These are phyloP conservation scores for Trametes sp. DNA, from an alignment of 1,284 basidiomycete genomes.

Conservation along the genomic window DNA sequence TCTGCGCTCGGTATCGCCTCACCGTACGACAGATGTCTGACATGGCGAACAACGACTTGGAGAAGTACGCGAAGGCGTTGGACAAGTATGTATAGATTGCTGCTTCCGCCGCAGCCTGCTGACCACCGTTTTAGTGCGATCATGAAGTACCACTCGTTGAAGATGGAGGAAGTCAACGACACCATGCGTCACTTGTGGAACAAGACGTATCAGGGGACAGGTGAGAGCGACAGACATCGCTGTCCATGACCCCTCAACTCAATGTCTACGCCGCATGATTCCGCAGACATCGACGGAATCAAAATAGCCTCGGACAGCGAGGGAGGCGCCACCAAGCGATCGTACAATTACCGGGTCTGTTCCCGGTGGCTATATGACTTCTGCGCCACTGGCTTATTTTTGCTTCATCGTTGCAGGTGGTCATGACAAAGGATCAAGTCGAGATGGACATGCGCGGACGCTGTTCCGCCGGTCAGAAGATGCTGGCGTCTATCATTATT, in stretches of 20 bases:
- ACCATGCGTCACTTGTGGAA: slow-evolving; percentile 97
- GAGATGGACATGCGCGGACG: slow-evolving; percentile 99
- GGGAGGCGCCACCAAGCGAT: slow-evolving; percentile 81
- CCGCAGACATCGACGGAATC: slow-evolving; percentile 94
- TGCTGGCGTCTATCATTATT: slow-evolving; percentile 99
- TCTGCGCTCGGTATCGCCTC: slow-evolving; percentile 6
- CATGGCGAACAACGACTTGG: slow-evolving; percentile 93
- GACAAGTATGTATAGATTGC: slow-evolving; percentile 73
- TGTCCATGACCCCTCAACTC: not conserved
- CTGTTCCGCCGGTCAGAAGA: slow-evolving; percentile 98
- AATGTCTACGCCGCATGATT: slow-evolving; percentile 16
- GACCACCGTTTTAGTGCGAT: slow-evolving; percentile 74
- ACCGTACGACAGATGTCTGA: slow-evolving; percentile 77
- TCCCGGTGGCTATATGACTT: slow-evolving; percentile 7
- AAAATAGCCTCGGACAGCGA: slow-evolving; percentile 95
- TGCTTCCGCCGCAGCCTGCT: not conserved
- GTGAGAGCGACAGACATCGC: slow-evolving; percentile 51
- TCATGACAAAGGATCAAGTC: slow-evolving; percentile 98
- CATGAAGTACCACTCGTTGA: slow-evolving; percentile 97
- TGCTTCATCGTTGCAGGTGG: slow-evolving; percentile 67
- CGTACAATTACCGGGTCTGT: slow-evolving; percentile 96
- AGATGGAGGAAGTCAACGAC: slow-evolving; percentile 99
- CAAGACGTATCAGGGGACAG: slow-evolving; percentile 98
- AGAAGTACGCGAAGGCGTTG: slow-evolving; percentile 96
- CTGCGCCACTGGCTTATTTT: slow-evolving; percentile 1